Conservation (phyloP, 73 alveolate species). For the Loxodes magnus region DNA sequence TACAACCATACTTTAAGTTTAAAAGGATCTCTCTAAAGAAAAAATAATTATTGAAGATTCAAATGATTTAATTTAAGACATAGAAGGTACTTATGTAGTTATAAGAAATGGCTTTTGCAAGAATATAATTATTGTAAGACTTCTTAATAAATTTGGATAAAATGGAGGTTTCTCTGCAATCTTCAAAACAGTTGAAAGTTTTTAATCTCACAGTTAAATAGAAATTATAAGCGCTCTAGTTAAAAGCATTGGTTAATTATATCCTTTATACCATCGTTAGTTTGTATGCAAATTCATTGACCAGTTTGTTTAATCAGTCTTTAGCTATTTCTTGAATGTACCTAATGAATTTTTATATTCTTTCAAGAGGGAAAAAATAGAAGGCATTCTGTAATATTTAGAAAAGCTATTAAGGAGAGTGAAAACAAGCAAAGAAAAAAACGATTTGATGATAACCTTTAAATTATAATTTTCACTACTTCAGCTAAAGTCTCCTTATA, state of each 20-base stretch:
- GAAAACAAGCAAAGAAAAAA: slow-evolving; percentile 22
- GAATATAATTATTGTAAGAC: slow-evolving; percentile 29
- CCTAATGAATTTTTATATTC: slow-evolving; percentile 46
- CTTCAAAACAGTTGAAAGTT: slow-evolving; percentile 23
- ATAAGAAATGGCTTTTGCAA: slow-evolving; percentile 38
- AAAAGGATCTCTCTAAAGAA: slow-evolving; percentile 10
- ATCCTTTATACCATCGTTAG: slow-evolving; percentile 34
- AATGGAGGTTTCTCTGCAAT: slow-evolving; percentile 45
- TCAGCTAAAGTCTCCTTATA: slow-evolving; percentile 48
- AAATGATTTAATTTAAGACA: slow-evolving; percentile 27
- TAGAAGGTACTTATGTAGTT: slow-evolving; percentile 35
- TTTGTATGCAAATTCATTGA: slow-evolving; percentile 33
- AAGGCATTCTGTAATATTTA: slow-evolving; percentile 25
- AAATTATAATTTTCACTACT: slow-evolving; percentile 43
- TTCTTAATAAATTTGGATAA: slow-evolving; percentile 42
- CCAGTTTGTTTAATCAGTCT: slow-evolving; percentile 35
- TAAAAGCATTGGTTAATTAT: slow-evolving; percentile 38
- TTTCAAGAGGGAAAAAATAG: slow-evolving; percentile 52
- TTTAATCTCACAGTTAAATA: slow-evolving; percentile 24
- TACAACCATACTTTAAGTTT: slow-evolving; percentile 10
- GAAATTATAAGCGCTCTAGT: slow-evolving; percentile 36
- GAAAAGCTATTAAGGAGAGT: slow-evolving; percentile 42
- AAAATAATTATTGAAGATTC: slow-evolving; percentile 46
- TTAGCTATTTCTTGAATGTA: slow-evolving; percentile 26
- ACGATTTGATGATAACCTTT: slow-evolving; percentile 26